Evolutionary conservation across 192 early-diverging fungal genomes (phyloP), one percentile per base, ranked within the genome.

Genomic region (Oehlia diaphana): DNA sequence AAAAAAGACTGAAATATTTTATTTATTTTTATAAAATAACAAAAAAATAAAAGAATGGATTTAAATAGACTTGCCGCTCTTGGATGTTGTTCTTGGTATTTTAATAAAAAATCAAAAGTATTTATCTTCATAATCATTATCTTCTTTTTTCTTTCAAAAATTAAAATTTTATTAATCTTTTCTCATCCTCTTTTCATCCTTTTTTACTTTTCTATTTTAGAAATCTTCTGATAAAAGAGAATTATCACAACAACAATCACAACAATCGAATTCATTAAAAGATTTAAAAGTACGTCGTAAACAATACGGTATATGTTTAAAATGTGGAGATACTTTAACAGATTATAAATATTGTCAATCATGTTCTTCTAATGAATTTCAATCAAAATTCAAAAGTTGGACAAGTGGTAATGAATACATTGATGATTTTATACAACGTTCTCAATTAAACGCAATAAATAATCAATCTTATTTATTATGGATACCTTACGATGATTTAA

Each of bases 401-500:
- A 39, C 74, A 76, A 76, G 74, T 42, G 62, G 12, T 19, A 64
- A 76, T 35, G 9, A 64, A 42, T 19, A 42, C 23, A 37, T 76
- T 9, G 74, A 76, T 76, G 44, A 62, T 16, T 64, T 76, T 64
- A 64, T 76, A 26, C 74, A 42, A 44, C 2, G 4, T 9, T 23
- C 31, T 39, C 74, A 76, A 63, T 37, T 42, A 23, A 76, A 26
- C 4, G 10, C 61, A 9, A 31, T 12, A 19, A 62, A 65, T 42
- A 26, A 42, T 7, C 33, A 23, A 23, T 13, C 7, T 76, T 76
- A 64, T 42, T 63, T 76, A 33, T 42, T 31, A 39, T 76, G 74
- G 74, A 76, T 76, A 23, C 74, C 74, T 42, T 76, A n/a, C 26
- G 47, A 50, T 9, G 44, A 72, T 72, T 72, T 72, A 1, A 28